Evolutionary conservation across 768 basidiomycete genomes (phyloP).

Genomic region (Coprinopsis sp.): DNA sequence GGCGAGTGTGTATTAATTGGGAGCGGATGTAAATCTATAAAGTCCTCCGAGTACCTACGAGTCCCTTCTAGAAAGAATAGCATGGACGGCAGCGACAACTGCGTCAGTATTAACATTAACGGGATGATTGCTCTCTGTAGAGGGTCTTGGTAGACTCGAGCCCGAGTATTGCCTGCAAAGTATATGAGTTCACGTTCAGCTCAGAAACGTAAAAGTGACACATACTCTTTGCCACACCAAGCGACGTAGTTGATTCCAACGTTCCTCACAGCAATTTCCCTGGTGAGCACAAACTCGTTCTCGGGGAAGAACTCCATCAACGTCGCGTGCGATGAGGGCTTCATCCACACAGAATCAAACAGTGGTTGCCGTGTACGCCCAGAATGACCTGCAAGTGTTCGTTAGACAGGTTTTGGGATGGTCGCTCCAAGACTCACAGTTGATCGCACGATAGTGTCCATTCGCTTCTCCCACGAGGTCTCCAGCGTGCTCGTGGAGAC

Average conservation of each 20-base stretch:
- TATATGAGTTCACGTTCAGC: slow-evolving; percentile 5
- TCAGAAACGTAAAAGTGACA: slow-evolving; percentile 1
- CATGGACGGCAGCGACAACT: slow-evolving; percentile 34
- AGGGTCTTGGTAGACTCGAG: slow-evolving; percentile 30
- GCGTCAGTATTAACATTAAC: slow-evolving; percentile 37
- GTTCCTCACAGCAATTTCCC: slow-evolving; percentile 50
- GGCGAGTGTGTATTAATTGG: too few relatives aligned
- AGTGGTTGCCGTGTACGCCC: slow-evolving; percentile 59
- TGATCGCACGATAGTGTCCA: slow-evolving; percentile 62
- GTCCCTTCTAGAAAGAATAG: slow-evolving; percentile 14
- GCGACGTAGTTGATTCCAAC: slow-evolving; percentile 55
- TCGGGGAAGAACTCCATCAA: slow-evolving; percentile 76
- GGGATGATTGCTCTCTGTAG: slow-evolving; percentile 19
- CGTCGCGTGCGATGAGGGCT: slow-evolving; percentile 50
- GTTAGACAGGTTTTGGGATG: slow-evolving; percentile 4
- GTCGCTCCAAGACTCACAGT: slow-evolving; percentile 44
- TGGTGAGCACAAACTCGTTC: slow-evolving; percentile 60
- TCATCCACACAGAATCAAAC: slow-evolving; percentile 69
- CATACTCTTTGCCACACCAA: slow-evolving; percentile 45
- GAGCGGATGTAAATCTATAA: too few relatives aligned
- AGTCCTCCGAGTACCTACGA: too few relatives aligned
- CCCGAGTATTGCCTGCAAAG: slow-evolving; percentile 30
- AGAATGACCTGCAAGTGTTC: slow-evolving; percentile 45
- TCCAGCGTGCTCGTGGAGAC: slow-evolving; percentile 44
- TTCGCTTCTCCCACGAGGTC: slow-evolving; percentile 57